These are phyloP conservation scores for Beauveria asiatica DNA, from an alignment of 2,329 filamentous ascomycete species.

Conservation along the genomic window DNA sequence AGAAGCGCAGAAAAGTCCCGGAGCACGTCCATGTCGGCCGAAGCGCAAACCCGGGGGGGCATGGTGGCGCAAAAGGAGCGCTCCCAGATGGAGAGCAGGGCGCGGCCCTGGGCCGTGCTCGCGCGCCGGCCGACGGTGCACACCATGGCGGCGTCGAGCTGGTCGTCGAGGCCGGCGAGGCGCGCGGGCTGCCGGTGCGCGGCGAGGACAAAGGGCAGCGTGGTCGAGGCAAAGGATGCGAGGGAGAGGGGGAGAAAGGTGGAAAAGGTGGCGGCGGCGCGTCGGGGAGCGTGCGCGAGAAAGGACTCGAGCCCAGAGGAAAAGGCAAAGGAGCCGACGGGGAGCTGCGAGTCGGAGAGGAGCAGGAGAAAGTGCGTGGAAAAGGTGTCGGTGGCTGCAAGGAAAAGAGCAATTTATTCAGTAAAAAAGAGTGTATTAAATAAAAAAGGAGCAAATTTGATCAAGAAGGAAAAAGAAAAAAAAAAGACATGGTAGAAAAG, in stretches of 20 bases:
- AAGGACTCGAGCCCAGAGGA: slow-evolving; percentile 76
- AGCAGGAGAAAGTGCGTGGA: slow-evolving; percentile 60
- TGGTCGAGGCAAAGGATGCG: slow-evolving; percentile 60
- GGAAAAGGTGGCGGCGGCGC: slow-evolving; percentile 40
- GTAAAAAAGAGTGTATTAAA: neutral
- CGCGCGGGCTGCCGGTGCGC: slow-evolving; percentile 47
- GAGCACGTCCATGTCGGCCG: slow-evolving; percentile 22
- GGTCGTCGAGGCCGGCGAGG: slow-evolving; percentile 59
- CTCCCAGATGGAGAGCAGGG: slow-evolving; percentile 69
- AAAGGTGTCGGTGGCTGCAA: slow-evolving; percentile 13
- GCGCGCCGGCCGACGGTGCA: slow-evolving; percentile 74
- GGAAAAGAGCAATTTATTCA: no score
- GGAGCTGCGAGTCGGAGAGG: slow-evolving; percentile 72
- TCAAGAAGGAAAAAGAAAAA: no score
- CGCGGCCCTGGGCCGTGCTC: slow-evolving; percentile 66
- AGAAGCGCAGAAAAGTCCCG: slow-evolving; percentile 30
- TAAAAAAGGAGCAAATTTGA: neutral
- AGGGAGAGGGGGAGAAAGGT: slow-evolving; percentile 64
- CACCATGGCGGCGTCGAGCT: slow-evolving; percentile 65
- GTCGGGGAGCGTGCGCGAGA: slow-evolving; percentile 53
- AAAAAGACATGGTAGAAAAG: no score
- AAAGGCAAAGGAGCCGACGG: slow-evolving; percentile 81
- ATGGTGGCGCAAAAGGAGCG: slow-evolving; percentile 48
- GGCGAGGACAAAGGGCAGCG: slow-evolving; percentile 66
- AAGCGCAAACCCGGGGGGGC: slow-evolving; percentile 14